These are phyloP conservation scores for Trypanosoma lewisi DNA, from an alignment of 208 protist species.

Conservation along the genomic window DNA sequence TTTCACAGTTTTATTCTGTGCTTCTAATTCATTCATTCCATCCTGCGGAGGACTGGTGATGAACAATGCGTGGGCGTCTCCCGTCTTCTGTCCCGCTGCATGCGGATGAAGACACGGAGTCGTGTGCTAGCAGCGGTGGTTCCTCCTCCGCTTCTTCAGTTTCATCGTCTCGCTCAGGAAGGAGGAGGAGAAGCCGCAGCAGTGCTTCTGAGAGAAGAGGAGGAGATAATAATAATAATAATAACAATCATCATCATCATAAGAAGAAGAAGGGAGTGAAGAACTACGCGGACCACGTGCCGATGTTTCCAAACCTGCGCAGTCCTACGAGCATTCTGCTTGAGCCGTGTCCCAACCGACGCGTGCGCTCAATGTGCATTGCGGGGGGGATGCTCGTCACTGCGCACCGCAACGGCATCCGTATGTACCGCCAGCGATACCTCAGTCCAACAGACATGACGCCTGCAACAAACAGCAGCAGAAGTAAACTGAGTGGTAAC, in stretches of 20 bases:
- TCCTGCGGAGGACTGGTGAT: neutral
- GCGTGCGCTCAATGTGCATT: conserved; percentile 34
- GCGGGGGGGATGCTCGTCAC: conserved; percentile 36
- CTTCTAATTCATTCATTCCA: neutral
- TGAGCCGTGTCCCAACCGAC: conserved; percentile 42
- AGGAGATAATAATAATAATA: too few relatives aligned
- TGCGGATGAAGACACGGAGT: neutral
- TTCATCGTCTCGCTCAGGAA: neutral
- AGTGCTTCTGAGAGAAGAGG: too few relatives aligned
- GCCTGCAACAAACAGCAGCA: neutral
- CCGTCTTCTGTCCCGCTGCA: neutral
- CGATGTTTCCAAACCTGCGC: conserved; percentile 24
- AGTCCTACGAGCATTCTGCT: conserved; percentile 31
- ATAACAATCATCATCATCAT: too few relatives aligned
- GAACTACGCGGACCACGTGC: conserved; percentile 27
- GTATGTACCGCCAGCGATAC: conserved; percentile 34
- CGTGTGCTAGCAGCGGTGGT: neutral
- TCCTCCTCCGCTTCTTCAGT: neutral
- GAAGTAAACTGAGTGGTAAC: neutral
- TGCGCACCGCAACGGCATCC: conserved; percentile 46
- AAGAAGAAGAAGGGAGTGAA: too few relatives aligned
- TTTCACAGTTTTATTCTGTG: neutral
- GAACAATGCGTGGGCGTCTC: neutral
- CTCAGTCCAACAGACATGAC: neutral
- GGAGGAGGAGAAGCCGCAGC: too few relatives aligned